phyloP scores from a whole-genome alignment of 2,329 filamentous ascomycete species.

The Aspergillus spinulosporus region DNA sequence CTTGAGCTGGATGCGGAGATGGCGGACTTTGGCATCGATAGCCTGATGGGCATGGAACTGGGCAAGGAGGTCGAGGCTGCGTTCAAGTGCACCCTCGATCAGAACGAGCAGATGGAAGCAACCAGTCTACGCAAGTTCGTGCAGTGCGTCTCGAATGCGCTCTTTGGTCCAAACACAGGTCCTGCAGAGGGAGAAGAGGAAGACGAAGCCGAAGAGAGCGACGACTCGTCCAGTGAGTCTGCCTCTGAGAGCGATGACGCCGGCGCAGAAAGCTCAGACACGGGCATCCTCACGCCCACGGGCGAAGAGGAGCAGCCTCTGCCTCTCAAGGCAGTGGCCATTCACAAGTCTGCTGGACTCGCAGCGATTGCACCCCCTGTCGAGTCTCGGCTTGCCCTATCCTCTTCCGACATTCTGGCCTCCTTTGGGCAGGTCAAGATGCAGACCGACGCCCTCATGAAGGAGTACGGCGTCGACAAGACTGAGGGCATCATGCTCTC shows the following conservation, averaged over 20 bases:
- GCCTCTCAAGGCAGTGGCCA: neutral
- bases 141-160: neutral
- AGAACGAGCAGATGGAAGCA: conserved; percentile 20
- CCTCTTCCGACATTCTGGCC: neutral
- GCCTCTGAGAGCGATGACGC: too few relatives aligned
- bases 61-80: conserved; percentile 41
- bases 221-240: neutral
- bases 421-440: neutral
- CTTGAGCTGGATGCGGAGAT: conserved; percentile 38
- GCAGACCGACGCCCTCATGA: neutral
- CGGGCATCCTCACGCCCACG: too few relatives aligned
- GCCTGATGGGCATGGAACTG: conserved; percentile 49
- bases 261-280: too few relatives aligned
- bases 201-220: neutral
- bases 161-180: neutral
- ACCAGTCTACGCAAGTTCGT: neutral
- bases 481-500: too few relatives aligned
- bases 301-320: too few relatives aligned
- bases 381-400: neutral
- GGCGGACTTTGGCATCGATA: conserved; percentile 32
- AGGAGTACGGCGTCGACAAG: too few relatives aligned
- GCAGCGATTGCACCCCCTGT: neutral
- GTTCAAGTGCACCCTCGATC: conserved; percentile 36
- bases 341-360: neutral
- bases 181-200: neutral